phyloP scores from a whole-genome alignment of 208 protist genomes.

The Borovskyia barvae region DNA sequence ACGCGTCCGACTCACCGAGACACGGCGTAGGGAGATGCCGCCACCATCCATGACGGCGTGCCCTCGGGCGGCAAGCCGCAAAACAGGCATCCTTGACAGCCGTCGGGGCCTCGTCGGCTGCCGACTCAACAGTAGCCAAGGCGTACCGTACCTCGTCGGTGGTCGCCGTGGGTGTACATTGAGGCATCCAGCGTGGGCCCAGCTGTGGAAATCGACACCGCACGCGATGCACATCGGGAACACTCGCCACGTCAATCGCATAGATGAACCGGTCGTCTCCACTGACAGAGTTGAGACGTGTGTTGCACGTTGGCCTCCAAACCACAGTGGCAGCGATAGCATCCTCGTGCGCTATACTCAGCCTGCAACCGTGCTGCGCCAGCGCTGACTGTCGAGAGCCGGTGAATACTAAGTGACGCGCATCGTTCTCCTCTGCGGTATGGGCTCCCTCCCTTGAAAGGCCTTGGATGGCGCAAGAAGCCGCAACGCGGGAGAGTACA shows the following conservation, averaged over 20 bases:
- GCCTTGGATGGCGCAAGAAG: conserved; percentile 47
- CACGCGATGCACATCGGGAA: conserved; percentile 33
- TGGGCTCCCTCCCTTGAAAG: too few relatives aligned
- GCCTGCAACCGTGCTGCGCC: conserved; percentile 17
- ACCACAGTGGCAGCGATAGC: conserved; percentile 36
- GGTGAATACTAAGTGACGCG: conserved; percentile 19
- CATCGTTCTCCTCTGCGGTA: background rate
- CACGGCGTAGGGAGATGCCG: background rate
- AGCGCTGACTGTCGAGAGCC: conserved; percentile 25
- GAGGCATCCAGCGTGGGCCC: conserved; percentile 25
- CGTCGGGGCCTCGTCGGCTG: background rate
- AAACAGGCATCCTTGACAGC: too few relatives aligned
- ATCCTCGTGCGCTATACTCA: conserved; percentile 63
- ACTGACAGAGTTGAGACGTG: background rate
- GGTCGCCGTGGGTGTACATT: conserved; percentile 8
- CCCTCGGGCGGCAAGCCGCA: background rate
- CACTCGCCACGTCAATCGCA: conserved; percentile 47
- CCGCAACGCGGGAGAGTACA: conserved; percentile 60
- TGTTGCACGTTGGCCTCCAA: too few relatives aligned
- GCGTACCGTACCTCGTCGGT: background rate
- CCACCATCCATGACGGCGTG: conserved; percentile 14
- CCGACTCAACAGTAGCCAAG: too few relatives aligned
- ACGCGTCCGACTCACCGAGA: conserved; percentile 11
- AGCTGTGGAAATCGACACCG: conserved; percentile 25
- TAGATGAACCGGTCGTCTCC: background rate